Evolutionary conservation across 2,329 filamentous ascomycete genomes (phyloP).

Genomic region (Monosporascus sp.): DNA sequence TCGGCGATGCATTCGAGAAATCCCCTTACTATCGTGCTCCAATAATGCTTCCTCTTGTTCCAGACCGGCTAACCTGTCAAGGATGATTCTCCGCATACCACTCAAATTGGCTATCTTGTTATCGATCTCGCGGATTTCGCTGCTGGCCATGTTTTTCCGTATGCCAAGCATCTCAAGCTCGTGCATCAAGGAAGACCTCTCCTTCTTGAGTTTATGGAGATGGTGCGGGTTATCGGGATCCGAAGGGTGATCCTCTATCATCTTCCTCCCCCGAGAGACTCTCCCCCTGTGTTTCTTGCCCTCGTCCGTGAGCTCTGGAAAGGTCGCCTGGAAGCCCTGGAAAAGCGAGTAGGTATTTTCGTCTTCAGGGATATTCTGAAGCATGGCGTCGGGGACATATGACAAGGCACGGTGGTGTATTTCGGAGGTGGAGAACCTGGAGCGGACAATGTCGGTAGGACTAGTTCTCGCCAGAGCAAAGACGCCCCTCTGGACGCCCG

Average conservation of each 20-base stretch:
- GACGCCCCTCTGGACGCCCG: conserved; percentile 79
- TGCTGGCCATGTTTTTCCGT: conserved; percentile 95
- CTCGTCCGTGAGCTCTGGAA: conserved; percentile 67
- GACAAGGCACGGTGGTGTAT: conserved; percentile 91
- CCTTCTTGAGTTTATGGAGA: conserved; percentile 70
- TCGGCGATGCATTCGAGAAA: not conserved
- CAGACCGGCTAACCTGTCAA: conserved; percentile 77
- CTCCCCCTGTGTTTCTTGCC: conserved; percentile 66
- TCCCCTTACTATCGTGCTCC: conserved; percentile 72
- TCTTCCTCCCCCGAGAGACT: conserved; percentile 68
- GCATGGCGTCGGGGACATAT: conserved; percentile 83
- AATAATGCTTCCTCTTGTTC: conserved; percentile 88
- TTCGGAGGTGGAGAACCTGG: conserved; percentile 82
- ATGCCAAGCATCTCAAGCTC: conserved; percentile 86
- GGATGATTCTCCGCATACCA: conserved; percentile 85
- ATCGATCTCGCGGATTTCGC: conserved; percentile 94
- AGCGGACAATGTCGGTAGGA: conserved; percentile 89
- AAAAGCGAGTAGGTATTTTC: conserved; percentile 88
- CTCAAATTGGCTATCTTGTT: conserved; percentile 92
- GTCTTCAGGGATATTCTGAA: conserved; percentile 82
- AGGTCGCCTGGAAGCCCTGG: conserved; percentile 88
- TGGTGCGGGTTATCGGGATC: conserved; percentile 56
- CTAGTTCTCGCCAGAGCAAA: conserved; percentile 88
- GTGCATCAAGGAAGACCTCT: conserved; percentile 74
- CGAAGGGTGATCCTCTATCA: conserved; percentile 61